Evolutionary conservation across 805 yeast species (phyloP).

Genomic region (Blastobotrys mokoenaii): DNA sequence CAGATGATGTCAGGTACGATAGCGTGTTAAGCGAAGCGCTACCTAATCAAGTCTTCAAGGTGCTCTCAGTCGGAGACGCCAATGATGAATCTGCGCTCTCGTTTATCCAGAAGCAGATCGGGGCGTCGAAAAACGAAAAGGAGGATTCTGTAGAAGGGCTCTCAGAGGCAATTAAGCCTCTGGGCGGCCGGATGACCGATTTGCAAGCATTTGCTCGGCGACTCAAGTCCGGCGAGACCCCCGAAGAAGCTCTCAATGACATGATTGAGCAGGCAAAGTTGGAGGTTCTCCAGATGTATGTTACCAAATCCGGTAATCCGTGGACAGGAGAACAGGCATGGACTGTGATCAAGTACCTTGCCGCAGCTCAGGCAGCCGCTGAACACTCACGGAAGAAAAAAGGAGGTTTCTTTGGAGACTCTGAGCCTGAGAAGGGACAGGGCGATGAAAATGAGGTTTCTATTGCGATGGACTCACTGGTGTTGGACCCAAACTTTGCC

Average conservation of each 20-base stretch:
- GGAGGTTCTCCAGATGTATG: conserved; percentile 75
- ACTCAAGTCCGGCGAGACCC: conserved; percentile 78
- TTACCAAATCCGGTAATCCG: conserved; percentile 33
- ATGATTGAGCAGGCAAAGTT: conserved; percentile 81
- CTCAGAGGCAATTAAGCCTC: conserved; percentile 53
- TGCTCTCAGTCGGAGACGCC: conserved; percentile 73
- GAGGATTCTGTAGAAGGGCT: conserved; percentile 29
- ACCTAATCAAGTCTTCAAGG: conserved; percentile 82
- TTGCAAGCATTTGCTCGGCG: conserved; percentile 85
- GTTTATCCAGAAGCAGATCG: conserved; percentile 31
- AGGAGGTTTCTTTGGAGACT: neutral
- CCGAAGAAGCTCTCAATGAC: conserved; percentile 64
- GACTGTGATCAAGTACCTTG: conserved; percentile 62
- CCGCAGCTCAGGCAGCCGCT: conserved; percentile 22
- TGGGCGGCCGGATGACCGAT: conserved; percentile 95
- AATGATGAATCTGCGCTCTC: conserved; percentile 57
- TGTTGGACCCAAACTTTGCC: conserved; percentile 25
- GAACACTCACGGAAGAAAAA: neutral
- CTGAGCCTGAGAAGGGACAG: neutral
- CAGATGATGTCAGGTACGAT: conserved; percentile 75
- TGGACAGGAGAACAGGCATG: conserved; percentile 81
- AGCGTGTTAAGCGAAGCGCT: conserved; percentile 60
- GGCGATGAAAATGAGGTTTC: conserved; percentile 4
- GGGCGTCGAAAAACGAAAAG: conserved; percentile 7
- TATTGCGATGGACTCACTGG: conserved; percentile 16